Conservation (phyloP, 116 monocot species). For the Phalaenopsis hybrid region DNA sequence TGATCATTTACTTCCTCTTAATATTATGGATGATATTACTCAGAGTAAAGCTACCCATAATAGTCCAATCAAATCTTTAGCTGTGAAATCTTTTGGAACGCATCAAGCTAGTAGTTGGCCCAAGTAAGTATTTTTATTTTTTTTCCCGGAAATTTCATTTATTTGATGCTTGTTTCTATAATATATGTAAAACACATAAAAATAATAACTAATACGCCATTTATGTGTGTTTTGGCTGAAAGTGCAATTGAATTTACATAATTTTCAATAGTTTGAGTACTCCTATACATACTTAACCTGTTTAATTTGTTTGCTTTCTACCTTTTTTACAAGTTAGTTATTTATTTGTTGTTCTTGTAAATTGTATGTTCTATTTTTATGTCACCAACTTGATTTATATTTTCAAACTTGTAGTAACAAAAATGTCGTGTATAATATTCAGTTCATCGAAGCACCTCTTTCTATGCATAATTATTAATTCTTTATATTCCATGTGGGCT, state of each 20-base stretch:
- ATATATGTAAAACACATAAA: not conserved
- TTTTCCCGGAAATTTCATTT: not conserved
- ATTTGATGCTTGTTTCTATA: not conserved
- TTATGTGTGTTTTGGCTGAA: not conserved
- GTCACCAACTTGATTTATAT: not conserved
- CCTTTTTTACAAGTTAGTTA: not conserved
- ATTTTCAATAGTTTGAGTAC: not conserved
- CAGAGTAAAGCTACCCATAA: conserved; percentile 19
- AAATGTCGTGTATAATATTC: not conserved
- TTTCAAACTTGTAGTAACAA: not conserved
- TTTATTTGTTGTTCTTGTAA: not conserved
- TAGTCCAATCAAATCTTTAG: conserved; percentile 18
- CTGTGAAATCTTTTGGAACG: conserved; percentile 27
- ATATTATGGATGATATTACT: conserved; percentile 31
- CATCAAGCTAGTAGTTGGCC: conserved; percentile 33
- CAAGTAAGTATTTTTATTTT: conserved; percentile 30
- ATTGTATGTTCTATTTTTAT: not conserved
- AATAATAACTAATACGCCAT: not conserved
- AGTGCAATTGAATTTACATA: not conserved
- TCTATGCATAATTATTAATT: not conserved
- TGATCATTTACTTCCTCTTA: conserved; percentile 38
- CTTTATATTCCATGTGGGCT: too few species aligned
- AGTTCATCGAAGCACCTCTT: not conserved
- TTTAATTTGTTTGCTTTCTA: not conserved
- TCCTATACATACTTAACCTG: not conserved